Base-by-base conservation (phyloP, 2,329 filamentous ascomycete species). In the Fusarium sp. region DNA sequence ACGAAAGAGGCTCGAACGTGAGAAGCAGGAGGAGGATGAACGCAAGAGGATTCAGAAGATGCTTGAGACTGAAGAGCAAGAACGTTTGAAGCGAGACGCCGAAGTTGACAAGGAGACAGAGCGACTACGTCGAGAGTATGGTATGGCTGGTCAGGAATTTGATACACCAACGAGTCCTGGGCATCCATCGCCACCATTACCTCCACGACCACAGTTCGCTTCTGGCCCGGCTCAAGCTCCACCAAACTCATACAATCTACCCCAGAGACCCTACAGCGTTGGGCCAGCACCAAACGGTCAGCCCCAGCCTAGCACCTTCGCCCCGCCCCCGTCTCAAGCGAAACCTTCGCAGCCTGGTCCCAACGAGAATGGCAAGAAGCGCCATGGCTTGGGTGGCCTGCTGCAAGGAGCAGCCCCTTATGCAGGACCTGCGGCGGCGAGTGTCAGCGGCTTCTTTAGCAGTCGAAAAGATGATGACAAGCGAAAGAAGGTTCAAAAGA, bases 71-170 rank as follows among this genome's bases (percentile, higher is more conserved):
- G 91, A 94, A 74, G 88, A 90, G 25, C 85, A 83, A 56, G 89
- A 91, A 70, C 84, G 82, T 1, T 73, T 66, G 8, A 84, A 79
- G 25, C 79, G 83, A 59, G 85, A 90, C 32, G 86, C 84, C 11
- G 86, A 87, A 70, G 81, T 94, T 2, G 90, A 94, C 20, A 86
- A 85, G 65, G 95, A 99, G 80, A 98, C 96, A 1, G 93, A 96
- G 76, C 85, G 94, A 2, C 82, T 99, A 35, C 83, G 87, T 22
- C 87, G 83, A 69, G 78, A 90, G 71, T 94, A 92, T 71, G 91
- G 92, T 47, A 82, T 87, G 45, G 78, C 84, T 50, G 82, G 82
- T 1, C 83, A 85, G 72, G 76, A 70, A 40, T 74, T 70, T 32
- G 49, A 45, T 11, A 79, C 67, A 46, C 64, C 57, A n/a, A 47